phyloP scores from a whole-genome alignment of 805 yeast species.

The Zygotorulaspora sp. region DNA sequence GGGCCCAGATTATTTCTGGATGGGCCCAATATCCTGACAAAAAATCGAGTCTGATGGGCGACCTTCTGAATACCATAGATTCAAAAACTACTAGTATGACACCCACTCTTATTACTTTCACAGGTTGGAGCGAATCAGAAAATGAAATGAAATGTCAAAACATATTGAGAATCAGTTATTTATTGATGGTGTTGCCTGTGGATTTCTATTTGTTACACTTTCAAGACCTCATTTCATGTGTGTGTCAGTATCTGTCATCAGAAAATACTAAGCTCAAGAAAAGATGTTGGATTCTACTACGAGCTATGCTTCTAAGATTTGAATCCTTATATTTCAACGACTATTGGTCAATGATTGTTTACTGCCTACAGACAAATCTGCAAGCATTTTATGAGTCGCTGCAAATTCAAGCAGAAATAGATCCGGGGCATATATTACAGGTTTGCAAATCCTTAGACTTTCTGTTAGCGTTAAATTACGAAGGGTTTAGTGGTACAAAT shows the following conservation, averaged over 20 bases:
- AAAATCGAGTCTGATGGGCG: constrained; percentile 44
- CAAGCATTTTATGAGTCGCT: constrained; percentile 31
- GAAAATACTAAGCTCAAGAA: constrained; percentile 30
- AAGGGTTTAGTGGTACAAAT: constrained; percentile 63
- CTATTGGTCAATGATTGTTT: constrained; percentile 64
- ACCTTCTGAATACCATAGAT: constrained; percentile 25
- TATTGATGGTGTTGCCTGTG: constrained; percentile 56
- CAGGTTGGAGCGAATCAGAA: constrained; percentile 66
- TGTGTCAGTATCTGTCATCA: constrained; percentile 38
- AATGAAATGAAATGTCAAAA: constrained; percentile 48
- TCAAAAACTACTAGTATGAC: constrained; percentile 44
- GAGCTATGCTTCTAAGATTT: constrained; percentile 61
- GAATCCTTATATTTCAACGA: constrained; percentile 60
- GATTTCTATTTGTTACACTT: constrained; percentile 51
- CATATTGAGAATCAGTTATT: constrained; percentile 58
- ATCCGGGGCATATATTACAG: constrained; percentile 40
- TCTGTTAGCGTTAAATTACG: constrained; percentile 59
- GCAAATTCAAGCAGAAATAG: constrained; percentile 28
- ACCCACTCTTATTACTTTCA: constrained; percentile 53
- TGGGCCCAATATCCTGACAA: constrained; percentile 60
- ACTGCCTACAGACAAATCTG: constrained; percentile 47
- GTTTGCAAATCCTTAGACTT: constrained; percentile 79
- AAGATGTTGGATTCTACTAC: constrained; percentile 46
- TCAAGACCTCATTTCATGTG: constrained; percentile 43
- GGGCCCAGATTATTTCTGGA: constrained; percentile 52